Percentiles rank a stretch among this genome's conserved stretches.
Conservation (phyloP, 208 protist species). For the Leishmania tarentolae region DNA sequence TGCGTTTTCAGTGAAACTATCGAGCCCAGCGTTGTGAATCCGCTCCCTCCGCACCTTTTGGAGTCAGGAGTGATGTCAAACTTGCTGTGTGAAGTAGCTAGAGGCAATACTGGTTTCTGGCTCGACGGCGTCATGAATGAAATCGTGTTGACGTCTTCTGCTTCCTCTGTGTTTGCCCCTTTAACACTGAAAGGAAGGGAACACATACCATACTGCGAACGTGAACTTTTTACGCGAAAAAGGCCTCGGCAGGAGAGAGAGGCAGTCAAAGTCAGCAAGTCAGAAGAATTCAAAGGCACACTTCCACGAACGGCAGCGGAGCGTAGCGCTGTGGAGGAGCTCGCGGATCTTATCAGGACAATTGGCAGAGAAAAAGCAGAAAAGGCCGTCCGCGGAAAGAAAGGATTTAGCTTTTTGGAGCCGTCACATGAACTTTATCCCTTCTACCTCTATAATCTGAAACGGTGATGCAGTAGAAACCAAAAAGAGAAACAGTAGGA, state of each 20-base stretch:
- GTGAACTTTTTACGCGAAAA: conserved; percentile 45
- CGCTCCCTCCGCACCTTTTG: conserved; percentile 60
- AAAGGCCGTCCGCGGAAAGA: conserved; percentile 62
- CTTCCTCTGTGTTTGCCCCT: conserved; percentile 52
- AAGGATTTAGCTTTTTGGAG: conserved; percentile 85
- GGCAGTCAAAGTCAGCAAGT: conserved; percentile 12
- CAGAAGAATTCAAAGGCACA: conserved; percentile 44
- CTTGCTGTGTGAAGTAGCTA: conserved; percentile 38
- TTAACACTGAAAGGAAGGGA: conserved; percentile 44
- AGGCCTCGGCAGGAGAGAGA: conserved; percentile 31
- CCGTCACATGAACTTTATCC: conserved; percentile 60
- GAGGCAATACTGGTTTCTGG: conserved; percentile 59
- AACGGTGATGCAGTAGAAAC: conserved; percentile 6
- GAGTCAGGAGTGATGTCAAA: conserved; percentile 59
- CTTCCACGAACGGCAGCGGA: conserved; percentile 52
- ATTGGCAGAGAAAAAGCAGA: conserved; percentile 75
- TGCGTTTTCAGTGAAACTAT: conserved; percentile 69
- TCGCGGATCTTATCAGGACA: conserved; percentile 58
- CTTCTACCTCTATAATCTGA: conserved; percentile 73
- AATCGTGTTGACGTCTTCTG: conserved; percentile 38
- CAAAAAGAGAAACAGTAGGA: conserved; percentile 6
- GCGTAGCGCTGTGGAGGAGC: conserved; percentile 62
- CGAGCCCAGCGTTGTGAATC: conserved; percentile 35
- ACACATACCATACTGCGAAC: conserved; percentile 55
- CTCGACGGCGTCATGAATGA: conserved; percentile 68